Base-by-base conservation (phyloP, 2,329 filamentous ascomycete genomes). In the Stylonectria norvegica region DNA sequence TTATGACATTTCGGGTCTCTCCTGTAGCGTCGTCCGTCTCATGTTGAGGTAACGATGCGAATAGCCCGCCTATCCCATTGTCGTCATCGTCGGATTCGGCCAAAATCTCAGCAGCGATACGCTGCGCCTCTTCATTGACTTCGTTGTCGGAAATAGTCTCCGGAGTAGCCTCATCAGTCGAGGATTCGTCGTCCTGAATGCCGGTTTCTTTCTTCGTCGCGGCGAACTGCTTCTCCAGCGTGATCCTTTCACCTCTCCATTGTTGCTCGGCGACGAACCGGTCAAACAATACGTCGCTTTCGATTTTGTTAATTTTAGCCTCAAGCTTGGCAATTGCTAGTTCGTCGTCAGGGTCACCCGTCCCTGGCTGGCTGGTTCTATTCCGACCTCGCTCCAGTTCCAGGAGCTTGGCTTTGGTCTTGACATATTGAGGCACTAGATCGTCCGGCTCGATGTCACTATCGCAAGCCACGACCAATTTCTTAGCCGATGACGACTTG, bases 221-320 rank as follows among this genome's bases (percentile, higher is more conserved):
- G 2, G 79, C 70, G 30, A 77, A 73, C 41, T 85, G 77, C 53
- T 76, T 81, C 50, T 85, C 79, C 10, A 90, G 59, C 16, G 73
- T 65, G 22, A 81, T 72, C 27, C 72, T 74, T 44, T 75, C 75
- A 5, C 68, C 61, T 44, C 73, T 76, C 86, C 86, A 90, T 52
- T 76, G 68, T 43, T 77, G 69, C 40, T 86, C 79, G 4, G 84
- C 86, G 22, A 76, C 62, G 32, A 74, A 70, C 42, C 74, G 76
- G 57, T 91, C 86, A 55, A 90, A 89, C 3, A 91, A 67, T 12
- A 89, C 72, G 57, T 91, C 86, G 18, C 79, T 84, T 56, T 93
- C 85, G 29, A 96, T 87, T 45, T 78, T 78, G 25, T 81, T 75
- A 27, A 96, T 68, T 59, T 90, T 94, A 12, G 82, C 80, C 28